These are phyloP conservation scores for Globisporangium apiculatum DNA, from an alignment of 352 stramenopile species.

Conservation along the genomic window DNA sequence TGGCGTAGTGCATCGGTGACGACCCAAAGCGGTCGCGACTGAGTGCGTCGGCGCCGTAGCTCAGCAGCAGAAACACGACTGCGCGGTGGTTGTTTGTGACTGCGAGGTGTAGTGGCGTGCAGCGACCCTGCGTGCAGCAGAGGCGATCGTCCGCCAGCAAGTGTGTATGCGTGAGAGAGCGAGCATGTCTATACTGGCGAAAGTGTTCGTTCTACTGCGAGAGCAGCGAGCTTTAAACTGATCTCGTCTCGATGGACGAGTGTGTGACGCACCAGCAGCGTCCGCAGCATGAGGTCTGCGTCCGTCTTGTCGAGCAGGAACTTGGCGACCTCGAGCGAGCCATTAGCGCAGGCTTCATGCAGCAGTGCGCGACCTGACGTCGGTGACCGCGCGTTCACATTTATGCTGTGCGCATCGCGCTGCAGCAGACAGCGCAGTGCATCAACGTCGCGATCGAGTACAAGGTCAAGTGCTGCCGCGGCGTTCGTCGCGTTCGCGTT, in stretches of 20 bases:
- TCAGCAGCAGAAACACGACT: constrained; percentile 63
- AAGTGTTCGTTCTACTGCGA: neutral
- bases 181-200: too few relatives aligned
- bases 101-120: constrained; percentile 51
- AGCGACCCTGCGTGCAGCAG: constrained; percentile 33
- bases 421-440: constrained; percentile 18
- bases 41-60: constrained; percentile 46
- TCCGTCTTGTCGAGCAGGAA: constrained; percentile 38
- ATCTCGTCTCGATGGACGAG: too few relatives aligned
- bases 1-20: constrained; percentile 64
- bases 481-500: constrained; percentile 1
- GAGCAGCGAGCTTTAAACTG: neutral
- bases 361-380: constrained; percentile 42
- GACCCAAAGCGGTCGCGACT: constrained; percentile 54
- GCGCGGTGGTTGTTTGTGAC: constrained; percentile 48
- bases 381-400: constrained; percentile 30
- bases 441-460: constrained; percentile 22
- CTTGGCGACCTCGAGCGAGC: constrained; percentile 44
- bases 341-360: constrained; percentile 52
- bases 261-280: constrained; percentile 41
- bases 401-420: constrained; percentile 1
- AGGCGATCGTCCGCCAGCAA: too few relatives aligned
- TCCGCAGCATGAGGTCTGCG: constrained; percentile 45
- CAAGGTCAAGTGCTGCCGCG: constrained; percentile 20
- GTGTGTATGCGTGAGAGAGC: too few relatives aligned